Conservation (phyloP, 305 asterid species). For the Solanum hybrid region DNA sequence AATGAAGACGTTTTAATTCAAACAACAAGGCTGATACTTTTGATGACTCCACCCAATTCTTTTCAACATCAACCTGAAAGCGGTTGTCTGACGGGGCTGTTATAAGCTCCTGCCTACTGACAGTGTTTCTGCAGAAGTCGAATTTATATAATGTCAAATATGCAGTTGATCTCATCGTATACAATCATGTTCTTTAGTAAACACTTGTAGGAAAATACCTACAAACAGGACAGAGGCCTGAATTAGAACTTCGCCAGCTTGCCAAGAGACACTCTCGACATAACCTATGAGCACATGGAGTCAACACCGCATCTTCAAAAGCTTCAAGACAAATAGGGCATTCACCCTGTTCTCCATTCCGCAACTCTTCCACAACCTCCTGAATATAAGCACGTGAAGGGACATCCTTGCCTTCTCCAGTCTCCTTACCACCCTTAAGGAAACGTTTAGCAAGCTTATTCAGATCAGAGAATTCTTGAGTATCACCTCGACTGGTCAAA, state of each 20-base stretch:
- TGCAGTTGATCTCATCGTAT: neutral
- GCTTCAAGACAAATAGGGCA: slow-evolving; percentile 99
- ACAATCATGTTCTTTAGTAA: neutral
- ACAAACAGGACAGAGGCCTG: slow-evolving; percentile 98
- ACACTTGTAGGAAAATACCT: slow-evolving; percentile 37
- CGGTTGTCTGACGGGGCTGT: slow-evolving; percentile 96
- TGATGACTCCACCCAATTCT: slow-evolving; percentile 91
- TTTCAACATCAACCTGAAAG: slow-evolving; percentile 75
- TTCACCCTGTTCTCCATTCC: slow-evolving; percentile 88
- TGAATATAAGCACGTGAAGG: slow-evolving; percentile 84
- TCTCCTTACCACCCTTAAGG: slow-evolving; percentile 56
- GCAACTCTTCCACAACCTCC: slow-evolving; percentile 87
- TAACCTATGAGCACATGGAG: slow-evolving; percentile 96
- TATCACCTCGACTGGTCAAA: slow-evolving; percentile 83
- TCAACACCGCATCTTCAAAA: slow-evolving; percentile 96
- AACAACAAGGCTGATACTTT: slow-evolving; percentile 78
- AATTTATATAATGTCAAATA: neutral
- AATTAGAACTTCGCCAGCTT: slow-evolving; percentile 79
- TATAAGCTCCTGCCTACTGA: slow-evolving; percentile 80
- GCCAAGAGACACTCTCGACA: slow-evolving; percentile 96
- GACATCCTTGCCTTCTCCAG: slow-evolving; percentile 46
- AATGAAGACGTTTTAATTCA: slow-evolving; percentile 46
- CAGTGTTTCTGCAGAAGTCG: slow-evolving; percentile 42
- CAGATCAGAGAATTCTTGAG: slow-evolving; percentile 90
- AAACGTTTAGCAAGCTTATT: slow-evolving; percentile 84